phyloP scores from a whole-genome alignment of 164 flowering plant species.

The Akebia trifoliata region DNA sequence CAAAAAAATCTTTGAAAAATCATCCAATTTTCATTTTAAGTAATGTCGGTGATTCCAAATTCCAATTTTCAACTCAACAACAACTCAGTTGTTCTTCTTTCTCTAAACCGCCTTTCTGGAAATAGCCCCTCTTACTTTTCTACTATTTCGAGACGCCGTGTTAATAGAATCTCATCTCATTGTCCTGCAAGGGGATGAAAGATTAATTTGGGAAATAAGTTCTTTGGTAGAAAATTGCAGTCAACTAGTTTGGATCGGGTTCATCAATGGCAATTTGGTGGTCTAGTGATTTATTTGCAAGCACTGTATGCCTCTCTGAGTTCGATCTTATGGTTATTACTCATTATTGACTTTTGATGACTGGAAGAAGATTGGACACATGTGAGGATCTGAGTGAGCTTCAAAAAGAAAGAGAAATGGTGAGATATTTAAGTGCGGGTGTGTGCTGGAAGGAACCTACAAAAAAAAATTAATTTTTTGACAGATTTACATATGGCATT shows the following conservation, averaged over 20 bases:
- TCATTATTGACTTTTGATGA: too few species aligned
- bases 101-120: conserved; percentile 9
- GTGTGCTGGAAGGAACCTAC: too few species aligned
- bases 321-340: too few species aligned
- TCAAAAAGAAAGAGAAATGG: too few species aligned
- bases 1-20: not conserved
- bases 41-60: conserved; percentile 42
- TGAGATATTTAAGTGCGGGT: too few species aligned
- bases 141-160: conserved; percentile 17
- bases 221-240: conserved; percentile 44
- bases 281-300: too few species aligned
- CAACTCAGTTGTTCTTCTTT: conserved; percentile 17
- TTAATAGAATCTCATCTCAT: conserved; percentile 13
- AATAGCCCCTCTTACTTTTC: conserved; percentile 27
- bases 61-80: conserved; percentile 29
- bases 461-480: too few species aligned
- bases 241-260: conserved; percentile 33
- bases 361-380: too few species aligned
- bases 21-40: not conserved
- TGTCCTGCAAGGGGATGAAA: conserved; percentile 19
- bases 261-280: conserved; percentile 65
- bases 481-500: too few species aligned
- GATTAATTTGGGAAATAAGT: conserved; percentile 27
- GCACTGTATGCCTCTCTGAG: too few species aligned
- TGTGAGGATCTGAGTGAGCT: too few species aligned